These are phyloP conservation scores for Gaeumannomyces tritici DNA, from an alignment of 2,329 filamentous ascomycete species.

Conservation along the genomic window DNA sequence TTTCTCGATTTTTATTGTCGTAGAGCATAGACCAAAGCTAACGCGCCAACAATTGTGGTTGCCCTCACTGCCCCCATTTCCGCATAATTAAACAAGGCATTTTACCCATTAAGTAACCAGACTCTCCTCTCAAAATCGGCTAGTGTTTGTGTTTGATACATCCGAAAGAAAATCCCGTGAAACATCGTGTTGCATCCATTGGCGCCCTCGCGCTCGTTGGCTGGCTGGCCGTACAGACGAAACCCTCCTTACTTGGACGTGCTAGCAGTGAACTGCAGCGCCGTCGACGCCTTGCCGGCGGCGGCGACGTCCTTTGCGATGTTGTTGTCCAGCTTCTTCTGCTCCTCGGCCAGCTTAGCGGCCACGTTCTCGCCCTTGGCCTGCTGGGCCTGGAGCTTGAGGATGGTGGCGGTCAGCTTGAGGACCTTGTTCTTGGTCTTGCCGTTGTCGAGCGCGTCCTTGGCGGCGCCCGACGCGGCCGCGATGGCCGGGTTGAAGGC, in stretches of 20 bases:
- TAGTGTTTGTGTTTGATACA: too few relatives aligned
- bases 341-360: conserved; percentile 26
- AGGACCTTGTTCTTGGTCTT: conserved; percentile 42
- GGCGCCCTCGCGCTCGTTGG: too few relatives aligned
- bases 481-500: conserved; percentile 37
- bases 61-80: background rate
- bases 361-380: conserved; percentile 30
- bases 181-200: too few relatives aligned
- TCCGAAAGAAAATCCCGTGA: too few relatives aligned
- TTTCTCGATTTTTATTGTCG: background rate
- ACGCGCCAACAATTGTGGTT: background rate
- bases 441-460: conserved; percentile 30
- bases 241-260: conserved; percentile 4
- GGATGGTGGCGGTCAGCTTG: conserved; percentile 33
- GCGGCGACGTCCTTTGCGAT: conserved; percentile 27
- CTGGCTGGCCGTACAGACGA: too few relatives aligned
- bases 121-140: too few relatives aligned
- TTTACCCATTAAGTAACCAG: too few relatives aligned
- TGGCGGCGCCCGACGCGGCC: conserved; percentile 24
- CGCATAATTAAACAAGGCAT: background rate
- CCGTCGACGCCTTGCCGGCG: conserved; percentile 26
- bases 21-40: background rate
- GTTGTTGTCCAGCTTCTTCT: conserved; percentile 35
- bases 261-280: conserved; percentile 21
- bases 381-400: conserved; percentile 31